These are phyloP conservation scores for Tricholoma hemisulphureum DNA, from an alignment of 768 basidiomycete genomes.

Conservation along the genomic window DNA sequence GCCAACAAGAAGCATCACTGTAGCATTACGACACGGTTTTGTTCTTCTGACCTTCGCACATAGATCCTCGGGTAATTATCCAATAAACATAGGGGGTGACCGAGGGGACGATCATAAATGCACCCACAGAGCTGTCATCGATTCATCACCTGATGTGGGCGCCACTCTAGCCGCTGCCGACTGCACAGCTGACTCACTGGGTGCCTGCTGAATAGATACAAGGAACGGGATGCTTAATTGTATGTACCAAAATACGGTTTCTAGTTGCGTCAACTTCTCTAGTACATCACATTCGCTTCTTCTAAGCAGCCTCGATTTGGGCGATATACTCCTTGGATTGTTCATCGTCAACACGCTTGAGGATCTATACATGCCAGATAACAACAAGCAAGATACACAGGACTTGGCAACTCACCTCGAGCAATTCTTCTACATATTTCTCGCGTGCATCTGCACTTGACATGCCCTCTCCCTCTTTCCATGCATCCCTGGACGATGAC, in stretches of 20 bases:
- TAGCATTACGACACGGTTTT: constrained; percentile 4
- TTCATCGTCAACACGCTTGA: constrained; percentile 49
- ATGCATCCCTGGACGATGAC: constrained; percentile 69
- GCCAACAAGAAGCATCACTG: neutral
- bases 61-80: constrained; percentile 3
- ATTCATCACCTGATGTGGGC: constrained; percentile 4
- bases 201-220: neutral
- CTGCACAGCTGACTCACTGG: neutral
- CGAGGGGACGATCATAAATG: neutral
- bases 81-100: constrained; percentile 4
- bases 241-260: neutral
- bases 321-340: constrained; percentile 54
- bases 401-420: constrained; percentile 49
- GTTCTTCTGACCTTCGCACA: constrained; percentile 2
- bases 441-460: constrained; percentile 68
- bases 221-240: neutral
- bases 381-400: neutral
- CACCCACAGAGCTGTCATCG: neutral
- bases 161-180: constrained; percentile 11
- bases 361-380: constrained; percentile 47
- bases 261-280: neutral
- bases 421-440: constrained; percentile 74
- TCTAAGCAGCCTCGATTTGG: constrained; percentile 56
- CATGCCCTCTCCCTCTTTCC: constrained; percentile 70
- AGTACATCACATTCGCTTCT: neutral